Evolutionary conservation across 768 basidiomycete species (phyloP), one percentile per base, ranked within the genome.

Genomic region (Infundibulicybe gibba): DNA sequence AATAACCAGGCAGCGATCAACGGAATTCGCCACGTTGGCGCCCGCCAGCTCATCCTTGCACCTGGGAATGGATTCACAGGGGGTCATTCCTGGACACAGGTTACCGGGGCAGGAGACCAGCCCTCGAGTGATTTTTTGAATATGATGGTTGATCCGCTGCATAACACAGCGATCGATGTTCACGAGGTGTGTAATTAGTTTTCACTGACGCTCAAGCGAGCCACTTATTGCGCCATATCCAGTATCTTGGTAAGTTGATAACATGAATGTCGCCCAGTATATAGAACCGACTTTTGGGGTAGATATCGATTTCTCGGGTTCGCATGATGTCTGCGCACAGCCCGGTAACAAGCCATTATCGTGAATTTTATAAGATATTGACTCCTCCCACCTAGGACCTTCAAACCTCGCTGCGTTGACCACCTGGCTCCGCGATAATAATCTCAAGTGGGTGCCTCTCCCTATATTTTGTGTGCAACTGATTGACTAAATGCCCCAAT

Each of bases 31-130:
- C 50, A 54, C 2, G 64, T 63, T 0, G 71, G 72, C 14, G 71
- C 72, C 3, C 47, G 30, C 0, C 72, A 75, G 50, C 65, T 75
- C 43, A 73, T 75, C 47, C 61, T 75, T 11, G 72, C 72, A 2
- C 71, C 74, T 1, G 74, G 74, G 2, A 75, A 75, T 41, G 74
- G 68, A 1, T 75, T 67, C 46, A 75, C 72, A 12, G 74, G 74
- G 1, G 72, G 72, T 0, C 71, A 75, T 44, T 61, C 71, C 0
- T 74, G 66, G 68, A 74, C 65, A 0, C 68, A 75, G 44, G 43
- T 53, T 5, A 66, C 68, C 1, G 67, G 68, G 8, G 44, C 57
- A 25, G 57, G 60, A 1, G 61, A 66, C 25, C 63, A 59, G 1
- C 74, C 74, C 1, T 73, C 71, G 0, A 71, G 69, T 32, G 69